Percentiles rank a stretch among this genome's conserved stretches.
Conservation (phyloP, 805 yeast species). For the Candida ipomoeae region DNA sequence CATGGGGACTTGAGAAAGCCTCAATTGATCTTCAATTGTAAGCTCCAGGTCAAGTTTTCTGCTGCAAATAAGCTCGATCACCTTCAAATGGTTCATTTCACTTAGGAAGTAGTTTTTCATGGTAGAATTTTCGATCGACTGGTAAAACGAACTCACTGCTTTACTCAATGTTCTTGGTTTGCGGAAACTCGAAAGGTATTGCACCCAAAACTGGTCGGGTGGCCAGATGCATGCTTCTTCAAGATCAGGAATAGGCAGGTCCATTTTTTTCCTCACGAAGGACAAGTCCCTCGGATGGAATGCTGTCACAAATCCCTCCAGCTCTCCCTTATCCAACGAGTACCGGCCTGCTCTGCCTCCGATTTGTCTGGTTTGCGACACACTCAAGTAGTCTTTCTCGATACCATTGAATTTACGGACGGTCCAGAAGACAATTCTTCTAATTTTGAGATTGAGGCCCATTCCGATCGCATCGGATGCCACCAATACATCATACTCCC, state of each 20-base stretch:
- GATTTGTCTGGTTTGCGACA: constrained; percentile 80
- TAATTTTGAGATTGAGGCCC: constrained; percentile 88
- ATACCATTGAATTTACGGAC: constrained; percentile 68
- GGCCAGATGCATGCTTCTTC: constrained; percentile 76
- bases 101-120: constrained; percentile 32
- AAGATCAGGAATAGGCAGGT: constrained; percentile 48
- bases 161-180: constrained; percentile 42
- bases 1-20: constrained; percentile 62
- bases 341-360: constrained; percentile 96
- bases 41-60: constrained; percentile 21
- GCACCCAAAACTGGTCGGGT: constrained; percentile 63
- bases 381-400: constrained; percentile 42
- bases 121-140: constrained; percentile 25
- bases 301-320: constrained; percentile 53
- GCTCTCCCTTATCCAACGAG: constrained; percentile 30
- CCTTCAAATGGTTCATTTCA: constrained; percentile 34
- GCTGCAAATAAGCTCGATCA: constrained; percentile 43
- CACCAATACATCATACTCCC: constrained; percentile 74
- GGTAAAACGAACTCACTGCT: constrained; percentile 47
- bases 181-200: constrained; percentile 59
- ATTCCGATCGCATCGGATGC: constrained; percentile 98
- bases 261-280: constrained; percentile 45
- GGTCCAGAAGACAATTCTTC: constrained; percentile 71
- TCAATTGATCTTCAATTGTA: constrained; percentile 53
- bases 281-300: constrained; percentile 41